Percentiles rank a stretch among this genome's conserved stretches.
phyloP scores from a whole-genome alignment of 768 basidiomycete genomes.

The Leccinum rimulosum region DNA sequence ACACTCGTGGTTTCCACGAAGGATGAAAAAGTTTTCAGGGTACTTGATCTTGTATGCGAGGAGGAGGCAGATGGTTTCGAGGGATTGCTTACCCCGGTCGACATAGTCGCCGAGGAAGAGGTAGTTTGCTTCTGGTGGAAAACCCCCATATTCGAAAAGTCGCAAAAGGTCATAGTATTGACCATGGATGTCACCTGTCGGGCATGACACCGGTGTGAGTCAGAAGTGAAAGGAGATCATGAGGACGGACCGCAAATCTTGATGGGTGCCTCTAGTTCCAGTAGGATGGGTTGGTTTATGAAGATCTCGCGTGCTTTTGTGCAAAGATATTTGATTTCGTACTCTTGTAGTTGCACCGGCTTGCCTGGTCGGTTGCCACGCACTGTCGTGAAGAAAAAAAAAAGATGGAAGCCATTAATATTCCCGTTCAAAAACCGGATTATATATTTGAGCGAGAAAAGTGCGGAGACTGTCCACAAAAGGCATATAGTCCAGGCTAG shows the following conservation, averaged over 20 bases:
- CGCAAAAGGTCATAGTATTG: conserved; percentile 99
- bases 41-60: conserved; percentile 99
- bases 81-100: conserved; percentile 97
- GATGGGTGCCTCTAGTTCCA: conserved; percentile 98
- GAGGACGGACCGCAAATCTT: conserved; percentile 91
- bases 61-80: conserved; percentile 99
- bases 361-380: conserved; percentile 98
- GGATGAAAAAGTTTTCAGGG: conserved; percentile 99
- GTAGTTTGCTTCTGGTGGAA: conserved; percentile 99
- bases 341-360: conserved; percentile 96
- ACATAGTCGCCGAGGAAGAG: conserved; percentile 99
- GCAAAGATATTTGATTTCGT: conserved; percentile 99
- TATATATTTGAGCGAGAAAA: neutral
- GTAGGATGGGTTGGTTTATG: conserved; percentile 96
- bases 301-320: conserved; percentile 99
- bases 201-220: conserved; percentile 22
- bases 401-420: conserved; percentile 17
- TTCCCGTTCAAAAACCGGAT: conserved; percentile 3
- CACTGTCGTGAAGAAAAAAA: conserved; percentile 49
- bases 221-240: conserved; percentile 3
- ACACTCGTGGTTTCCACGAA: conserved; percentile 98
- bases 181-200: conserved; percentile 93
- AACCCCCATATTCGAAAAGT: conserved; percentile 98
- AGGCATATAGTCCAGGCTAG: neutral
- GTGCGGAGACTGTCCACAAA: neutral